Evolutionary conservation across 768 basidiomycete species (phyloP), one percentile per base, ranked within the genome.

Genomic region (Antrodiella citrinella): DNA sequence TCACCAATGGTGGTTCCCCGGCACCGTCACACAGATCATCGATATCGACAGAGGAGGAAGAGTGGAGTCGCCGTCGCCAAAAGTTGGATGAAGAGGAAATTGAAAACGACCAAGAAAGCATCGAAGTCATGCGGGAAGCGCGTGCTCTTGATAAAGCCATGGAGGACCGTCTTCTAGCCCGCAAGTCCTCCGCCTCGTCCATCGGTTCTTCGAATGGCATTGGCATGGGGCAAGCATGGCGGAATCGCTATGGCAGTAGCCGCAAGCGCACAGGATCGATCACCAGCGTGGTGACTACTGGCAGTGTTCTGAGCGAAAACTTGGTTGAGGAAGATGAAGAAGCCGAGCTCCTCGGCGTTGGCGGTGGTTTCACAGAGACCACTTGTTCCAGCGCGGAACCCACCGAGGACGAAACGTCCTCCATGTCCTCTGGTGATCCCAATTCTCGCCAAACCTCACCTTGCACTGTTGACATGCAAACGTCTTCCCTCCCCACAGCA

Each of bases 281-380:
- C 41, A 82, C 85, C n/a, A 89, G 86, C 59, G 79, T 75, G 59
- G 69, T 68, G 55, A 87, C 86, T 1, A 73, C 65, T 35, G 76
- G 76, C 57, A 91, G 88, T 62, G 68, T 85, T 39, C 63, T 88
- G 40, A 90, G 86, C 60, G 88, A 91, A 62, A 75, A 91, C 47
- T 76, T 90, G 7, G 78, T 91, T 9, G 89, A 90, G 59, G 86
- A 86, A 54, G 86, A 89, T 19, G 88, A 91, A 62, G 86, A 91
- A 61, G 67, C 77, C 44, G 83, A 81, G 51, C 68, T 89, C 0
- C 72, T 89, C 39, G 83, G 84, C 42, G 63, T 84, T 15, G 81
- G 84, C 48, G 80, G 82, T 48, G 77, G 80, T 26, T 88, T 87
- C 49, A 73, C 75, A 39, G 54, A 57, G 39, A 59, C 61, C 48